A percentile compares a stretch with the other conserved stretches of the same genome.
These are phyloP conservation scores for Saussurea involucrata DNA, from an alignment of 129 eudicot species.

Conservation along the genomic window DNA sequence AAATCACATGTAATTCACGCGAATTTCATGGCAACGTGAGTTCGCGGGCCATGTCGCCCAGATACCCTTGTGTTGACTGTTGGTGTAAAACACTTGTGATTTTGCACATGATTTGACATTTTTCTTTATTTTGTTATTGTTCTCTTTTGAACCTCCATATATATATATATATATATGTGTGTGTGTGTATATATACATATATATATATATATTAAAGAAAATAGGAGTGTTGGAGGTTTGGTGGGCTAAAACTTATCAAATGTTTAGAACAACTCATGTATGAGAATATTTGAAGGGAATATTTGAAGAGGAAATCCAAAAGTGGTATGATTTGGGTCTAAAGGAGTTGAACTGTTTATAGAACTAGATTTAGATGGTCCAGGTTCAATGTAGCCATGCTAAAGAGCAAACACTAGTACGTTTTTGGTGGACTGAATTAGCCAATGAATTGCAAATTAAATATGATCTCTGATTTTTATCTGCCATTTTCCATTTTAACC, in stretches of 20 bases:
- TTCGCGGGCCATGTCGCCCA: too few species aligned
- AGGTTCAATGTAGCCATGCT: neutral
- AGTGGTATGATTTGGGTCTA: slow-evolving; percentile 5
- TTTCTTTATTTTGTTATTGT: too few species aligned
- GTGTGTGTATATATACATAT: too few species aligned
- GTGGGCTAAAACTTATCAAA: neutral
- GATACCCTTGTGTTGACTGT: too few species aligned
- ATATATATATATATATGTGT: too few species aligned
- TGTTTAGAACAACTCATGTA: slow-evolving; percentile 14
- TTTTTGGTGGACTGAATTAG: neutral
- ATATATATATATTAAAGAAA: neutral
- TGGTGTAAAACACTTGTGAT: too few species aligned
- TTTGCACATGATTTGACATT: too few species aligned
- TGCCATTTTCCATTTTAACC: neutral
- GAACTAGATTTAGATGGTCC: slow-evolving; percentile 12
- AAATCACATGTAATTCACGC: too few species aligned
- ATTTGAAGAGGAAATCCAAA: neutral
- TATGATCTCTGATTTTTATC: neutral
- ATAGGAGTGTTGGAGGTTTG: neutral
- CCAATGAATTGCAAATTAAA: neutral
- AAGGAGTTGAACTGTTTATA: slow-evolving; percentile 20
- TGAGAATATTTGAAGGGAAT: slow-evolving; percentile 20
- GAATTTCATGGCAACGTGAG: too few species aligned
- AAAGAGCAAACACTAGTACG: neutral
- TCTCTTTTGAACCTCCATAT: too few species aligned